These are phyloP conservation scores for Galerina sulciceps DNA, from an alignment of 768 basidiomycete species.

Conservation along the genomic window DNA sequence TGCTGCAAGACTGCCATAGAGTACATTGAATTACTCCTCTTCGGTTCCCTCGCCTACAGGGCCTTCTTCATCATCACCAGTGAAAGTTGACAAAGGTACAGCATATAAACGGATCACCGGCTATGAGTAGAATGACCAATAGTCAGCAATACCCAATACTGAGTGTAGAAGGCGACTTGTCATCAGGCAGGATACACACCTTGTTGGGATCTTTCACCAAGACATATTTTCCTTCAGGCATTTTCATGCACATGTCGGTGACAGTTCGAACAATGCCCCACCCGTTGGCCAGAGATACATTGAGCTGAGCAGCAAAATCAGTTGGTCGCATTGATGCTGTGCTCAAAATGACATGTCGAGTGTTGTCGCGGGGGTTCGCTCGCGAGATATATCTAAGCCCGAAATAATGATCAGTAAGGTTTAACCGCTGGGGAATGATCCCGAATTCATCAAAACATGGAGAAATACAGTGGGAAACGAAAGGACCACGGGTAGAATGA, in stretches of 20 bases:
- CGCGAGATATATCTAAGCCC: slow-evolving; percentile 87
- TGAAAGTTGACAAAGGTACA: slow-evolving; percentile 89
- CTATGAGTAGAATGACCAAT: slow-evolving; percentile 45
- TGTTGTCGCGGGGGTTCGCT: slow-evolving; percentile 90
- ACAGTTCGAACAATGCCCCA: slow-evolving; percentile 99
- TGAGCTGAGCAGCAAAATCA: slow-evolving; percentile 94
- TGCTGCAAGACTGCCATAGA: neutral
- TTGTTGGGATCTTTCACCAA: slow-evolving; percentile 98
- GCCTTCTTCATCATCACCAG: slow-evolving; percentile 80
- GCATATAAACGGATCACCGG: slow-evolving; percentile 93
- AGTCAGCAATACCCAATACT: slow-evolving; percentile 11
- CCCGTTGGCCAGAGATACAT: slow-evolving; percentile 92
- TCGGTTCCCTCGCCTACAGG: slow-evolving; percentile 36
- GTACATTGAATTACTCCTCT: slow-evolving; percentile 33
- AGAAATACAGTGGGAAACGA: neutral
- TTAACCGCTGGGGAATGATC: neutral
- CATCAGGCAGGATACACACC: slow-evolving; percentile 50
- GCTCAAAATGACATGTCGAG: slow-evolving; percentile 94
- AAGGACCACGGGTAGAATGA: neutral
- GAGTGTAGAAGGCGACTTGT: slow-evolving; percentile 8
- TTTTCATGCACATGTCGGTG: slow-evolving; percentile 92
- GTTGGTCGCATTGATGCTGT: slow-evolving; percentile 93
- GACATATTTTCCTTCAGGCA: slow-evolving; percentile 98
- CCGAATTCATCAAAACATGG: too few species aligned
- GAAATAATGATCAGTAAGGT: slow-evolving; percentile 17